Evolutionary conservation across 169 alveolate genomes (phyloP), one percentile per base, ranked within the genome.

Genomic region (Eimeria brunetti): DNA sequence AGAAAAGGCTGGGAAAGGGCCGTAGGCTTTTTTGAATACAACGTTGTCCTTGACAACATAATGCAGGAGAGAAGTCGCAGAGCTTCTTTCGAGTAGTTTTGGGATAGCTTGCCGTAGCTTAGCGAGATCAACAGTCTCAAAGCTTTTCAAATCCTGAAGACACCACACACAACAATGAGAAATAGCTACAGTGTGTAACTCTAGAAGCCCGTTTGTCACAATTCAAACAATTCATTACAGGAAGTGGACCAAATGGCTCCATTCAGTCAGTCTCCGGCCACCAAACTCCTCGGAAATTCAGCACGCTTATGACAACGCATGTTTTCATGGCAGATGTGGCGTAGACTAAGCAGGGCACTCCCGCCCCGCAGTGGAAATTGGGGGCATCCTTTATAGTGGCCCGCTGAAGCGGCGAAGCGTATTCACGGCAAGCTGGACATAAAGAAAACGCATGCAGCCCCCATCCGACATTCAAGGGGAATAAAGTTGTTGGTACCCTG

Each of bases 21-120:
- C 96, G 80, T 80, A 60, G 30, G 76, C 46, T n/a, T 76, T 80
- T 11, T 84, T 69, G 78, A 67, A 92, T n/a, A 92, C 49, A 33
- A 81, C 88, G 81, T 92, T 92, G 88, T 92, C 93, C 58, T 92
- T 92, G 88, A 92, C n/a, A 49, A 92, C 96, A 71, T 92, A 92
- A 58, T 92, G 96, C 56, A 92, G 11, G 30, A 92, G 51, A 11
- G 96, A 80, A 20, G 88, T 60, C 49, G 76, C 93, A 18, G 96
- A 73, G 64, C 89, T 67, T 30, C 80, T 73, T 20, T 46, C 81
- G 38, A 62, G 60, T 6, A 92, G 84, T 53, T 62, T 58, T 49
- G 93, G 96, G 51, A 75, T 76, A n/a, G 89, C 96, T 8, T 44
- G 62, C 38, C 96, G 92, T 62, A 92, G 93, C 38, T 73, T 53